These are phyloP conservation scores for Quercus cerris DNA, from an alignment of 306 rosid species.

Conservation along the genomic window DNA sequence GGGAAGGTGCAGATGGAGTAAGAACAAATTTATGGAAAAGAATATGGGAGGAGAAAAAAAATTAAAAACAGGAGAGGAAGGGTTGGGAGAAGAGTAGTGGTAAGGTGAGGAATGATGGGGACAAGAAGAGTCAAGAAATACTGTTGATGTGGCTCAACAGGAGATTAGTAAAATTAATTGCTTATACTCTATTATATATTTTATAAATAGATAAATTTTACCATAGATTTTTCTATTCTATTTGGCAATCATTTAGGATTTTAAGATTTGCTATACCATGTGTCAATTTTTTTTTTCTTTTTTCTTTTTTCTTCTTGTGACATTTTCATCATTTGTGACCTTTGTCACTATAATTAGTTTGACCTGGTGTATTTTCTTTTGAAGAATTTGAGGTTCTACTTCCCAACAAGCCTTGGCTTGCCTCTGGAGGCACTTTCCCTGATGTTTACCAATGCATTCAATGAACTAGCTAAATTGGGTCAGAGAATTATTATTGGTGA, in stretches of 20 bases:
- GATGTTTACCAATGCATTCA: constrained; percentile 50
- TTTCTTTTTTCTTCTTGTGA: not conserved
- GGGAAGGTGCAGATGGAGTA: no score
- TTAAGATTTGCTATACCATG: not conserved
- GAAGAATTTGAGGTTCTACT: constrained; percentile 78
- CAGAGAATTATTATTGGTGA: constrained; percentile 28
- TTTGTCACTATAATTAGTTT: not conserved
- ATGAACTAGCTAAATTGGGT: constrained; percentile 51
- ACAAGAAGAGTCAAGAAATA: no score
- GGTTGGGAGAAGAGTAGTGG: no score
- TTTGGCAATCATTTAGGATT: not conserved
- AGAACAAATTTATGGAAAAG: no score
- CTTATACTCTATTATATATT: not conserved
- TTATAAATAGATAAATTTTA: not conserved
- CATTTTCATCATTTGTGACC: not conserved
- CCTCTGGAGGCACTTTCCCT: constrained; percentile 44
- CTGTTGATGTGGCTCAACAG: no score
- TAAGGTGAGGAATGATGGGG: no score
- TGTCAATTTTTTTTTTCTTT: not conserved
- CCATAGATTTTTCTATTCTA: not conserved
- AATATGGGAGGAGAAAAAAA: no score
- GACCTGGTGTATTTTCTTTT: constrained; percentile 9
- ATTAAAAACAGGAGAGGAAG: no score
- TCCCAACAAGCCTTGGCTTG: constrained; percentile 51
- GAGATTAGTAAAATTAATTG: not conserved